These are phyloP conservation scores for Barbarea vulgaris DNA, from an alignment of 345 rosid genomes.

Conservation along the genomic window DNA sequence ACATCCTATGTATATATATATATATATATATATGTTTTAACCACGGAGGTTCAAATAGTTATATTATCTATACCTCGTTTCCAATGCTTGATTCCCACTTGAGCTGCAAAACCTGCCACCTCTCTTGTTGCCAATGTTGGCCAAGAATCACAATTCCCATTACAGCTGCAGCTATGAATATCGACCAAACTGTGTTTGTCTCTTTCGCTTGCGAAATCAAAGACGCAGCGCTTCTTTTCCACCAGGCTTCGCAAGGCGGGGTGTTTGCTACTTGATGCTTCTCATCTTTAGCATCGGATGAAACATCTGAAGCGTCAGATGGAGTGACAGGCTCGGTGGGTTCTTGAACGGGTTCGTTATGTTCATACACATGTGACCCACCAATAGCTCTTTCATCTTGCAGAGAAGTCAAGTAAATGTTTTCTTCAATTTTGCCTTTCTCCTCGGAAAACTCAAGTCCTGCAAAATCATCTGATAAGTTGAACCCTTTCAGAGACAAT, in stretches of 20 bases:
- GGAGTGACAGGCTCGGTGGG: slow-evolving; percentile 44
- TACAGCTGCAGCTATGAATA: slow-evolving; percentile 89
- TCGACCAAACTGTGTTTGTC: slow-evolving; percentile 86
- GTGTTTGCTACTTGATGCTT: slow-evolving; percentile 41
- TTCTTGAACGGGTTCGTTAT: slow-evolving; percentile 43
- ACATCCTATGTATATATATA: not conserved
- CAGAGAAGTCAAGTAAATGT: slow-evolving; percentile 57
- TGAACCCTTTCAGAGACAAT: slow-evolving; percentile 56
- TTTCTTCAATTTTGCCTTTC: slow-evolving; percentile 54
- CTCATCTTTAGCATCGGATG: slow-evolving; percentile 49
- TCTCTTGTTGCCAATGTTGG: slow-evolving; percentile 91
- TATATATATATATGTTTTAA: not conserved
- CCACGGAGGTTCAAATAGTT: not conserved
- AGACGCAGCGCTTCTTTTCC: slow-evolving; percentile 87
- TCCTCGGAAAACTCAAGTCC: slow-evolving; percentile 51
- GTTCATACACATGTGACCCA: slow-evolving; percentile 51
- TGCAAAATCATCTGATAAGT: slow-evolving; percentile 57
- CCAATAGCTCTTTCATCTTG: slow-evolving; percentile 53
- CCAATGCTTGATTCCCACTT: slow-evolving; percentile 74
- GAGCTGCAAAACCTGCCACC: slow-evolving; percentile 82
- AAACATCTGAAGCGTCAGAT: slow-evolving; percentile 49
- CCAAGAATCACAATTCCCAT: slow-evolving; percentile 95
- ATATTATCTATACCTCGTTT: slow-evolving; percentile 56
- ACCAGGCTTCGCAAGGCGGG: slow-evolving; percentile 91
- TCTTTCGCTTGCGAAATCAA: slow-evolving; percentile 81